A percentile compares a stretch with the other conserved stretches of the same genome.
Evolutionary conservation across 176 grass and related monocot species (phyloP).

Genomic region (Avena eriantha): DNA sequence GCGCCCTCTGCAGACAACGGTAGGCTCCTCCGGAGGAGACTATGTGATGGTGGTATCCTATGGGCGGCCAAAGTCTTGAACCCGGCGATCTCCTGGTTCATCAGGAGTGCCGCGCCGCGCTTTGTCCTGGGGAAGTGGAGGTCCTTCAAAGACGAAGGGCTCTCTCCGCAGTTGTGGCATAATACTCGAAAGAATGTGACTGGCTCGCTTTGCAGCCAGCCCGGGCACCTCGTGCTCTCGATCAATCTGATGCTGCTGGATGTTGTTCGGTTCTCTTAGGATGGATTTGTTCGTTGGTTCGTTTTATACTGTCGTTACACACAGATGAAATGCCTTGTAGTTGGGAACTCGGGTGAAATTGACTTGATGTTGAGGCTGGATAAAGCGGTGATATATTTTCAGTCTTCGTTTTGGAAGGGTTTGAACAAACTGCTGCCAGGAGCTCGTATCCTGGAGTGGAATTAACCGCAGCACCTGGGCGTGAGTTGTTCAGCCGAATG

Average conservation of each 20-base stretch:
- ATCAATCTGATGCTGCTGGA: conserved; percentile 33
- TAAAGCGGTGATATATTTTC: conserved; percentile 13
- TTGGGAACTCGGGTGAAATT: not conserved
- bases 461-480: too few species aligned
- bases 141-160: not conserved
- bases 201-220: conserved; percentile 40
- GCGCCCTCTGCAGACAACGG: conserved; percentile 52
- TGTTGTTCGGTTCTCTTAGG: conserved; percentile 34
- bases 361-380: conserved; percentile 30
- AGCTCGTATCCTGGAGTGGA: too few species aligned
- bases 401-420: not conserved
- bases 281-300: conserved; percentile 50
- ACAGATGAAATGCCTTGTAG: not conserved
- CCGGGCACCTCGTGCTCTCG: not conserved
- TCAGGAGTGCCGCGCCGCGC: not conserved
- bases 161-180: not conserved
- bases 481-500: too few species aligned
- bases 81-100: not conserved
- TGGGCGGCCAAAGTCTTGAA: conserved; percentile 43
- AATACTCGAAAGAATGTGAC: conserved; percentile 23
- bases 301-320: conserved; percentile 24
- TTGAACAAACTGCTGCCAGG: too few species aligned
- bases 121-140: not conserved
- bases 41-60: conserved; percentile 81
- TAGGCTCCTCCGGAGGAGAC: conserved; percentile 71